Evolutionary conservation across 2,329 filamentous ascomycete species (phyloP), one percentile per base, ranked within the genome.

Genomic region (Plectosphaerella cucumerina): DNA sequence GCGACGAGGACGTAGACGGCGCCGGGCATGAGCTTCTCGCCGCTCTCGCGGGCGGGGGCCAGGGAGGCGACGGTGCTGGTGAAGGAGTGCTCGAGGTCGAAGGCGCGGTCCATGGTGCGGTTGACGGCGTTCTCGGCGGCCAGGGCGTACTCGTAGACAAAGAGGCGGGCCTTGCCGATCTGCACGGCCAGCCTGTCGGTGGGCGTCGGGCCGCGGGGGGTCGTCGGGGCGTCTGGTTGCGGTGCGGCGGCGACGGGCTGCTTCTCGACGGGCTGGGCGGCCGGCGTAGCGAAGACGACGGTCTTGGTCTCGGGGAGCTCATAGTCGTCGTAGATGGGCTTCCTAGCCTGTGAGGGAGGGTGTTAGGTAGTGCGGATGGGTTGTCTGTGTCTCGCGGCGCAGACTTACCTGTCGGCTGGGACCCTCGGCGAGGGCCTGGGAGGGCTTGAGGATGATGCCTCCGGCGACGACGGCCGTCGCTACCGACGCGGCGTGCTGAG

Each of bases 1-100:
- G 92, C 87, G 45, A 99, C 92, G 26, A 97, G 81, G 44, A 97
- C 91, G 73, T 97, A 97, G 59, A 97, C 84, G 53, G 85, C 78
- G 22, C 93, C 93, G 33, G 94, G 94, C 72, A 97, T 85, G 51
- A 99, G 80, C 65, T 85, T 85, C 77, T 99, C 94, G 67, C 89
- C 89, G 54, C 85, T 89, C 71, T 93, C 87, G 62, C 86, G 86
- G 35, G 91, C 78, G 26, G 94, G 94, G 18, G 92, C 94, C 37
- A 99, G 81, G 20, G 88, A 91, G 53, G 92, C 90, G 59, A 99
- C 72, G 54, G 94, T 97, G 70, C 81, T 82, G 61, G 93, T 96
- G 75, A 97, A 92, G 65, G 85, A 89, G 68, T 88, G 85, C 77
- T 99, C 94, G 58, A 96, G 84, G 66, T 85, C 73, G 65, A 99